These are phyloP conservation scores for Nothopassalora personata DNA, from an alignment of 2,329 filamentous ascomycete genomes.

Conservation along the genomic window DNA sequence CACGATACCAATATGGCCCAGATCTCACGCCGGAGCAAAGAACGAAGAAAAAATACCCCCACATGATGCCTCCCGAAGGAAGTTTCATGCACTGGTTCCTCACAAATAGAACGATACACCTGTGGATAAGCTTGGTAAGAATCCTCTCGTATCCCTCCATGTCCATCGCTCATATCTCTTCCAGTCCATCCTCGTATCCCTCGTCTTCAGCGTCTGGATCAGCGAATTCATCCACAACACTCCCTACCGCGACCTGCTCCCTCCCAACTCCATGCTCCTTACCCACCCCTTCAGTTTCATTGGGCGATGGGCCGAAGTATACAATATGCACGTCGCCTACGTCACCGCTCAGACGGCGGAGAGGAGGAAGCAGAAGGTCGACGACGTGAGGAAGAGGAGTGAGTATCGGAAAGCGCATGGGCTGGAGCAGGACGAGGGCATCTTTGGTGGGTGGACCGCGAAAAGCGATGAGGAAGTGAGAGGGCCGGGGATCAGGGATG, in stretches of 20 bases:
- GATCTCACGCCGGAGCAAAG: slow-evolving; percentile 61
- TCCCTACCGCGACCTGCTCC: slow-evolving; percentile 73
- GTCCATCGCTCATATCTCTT: not conserved
- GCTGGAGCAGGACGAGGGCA: slow-evolving; percentile 53
- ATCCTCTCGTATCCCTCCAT: not conserved
- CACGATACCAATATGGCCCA: slow-evolving; percentile 69
- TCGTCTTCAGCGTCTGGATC: slow-evolving; percentile 68
- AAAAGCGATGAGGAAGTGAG: slow-evolving; percentile 32
- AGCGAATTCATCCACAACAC: slow-evolving; percentile 75
- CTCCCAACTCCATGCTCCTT: slow-evolving; percentile 62
- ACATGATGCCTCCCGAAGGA: slow-evolving; percentile 79
- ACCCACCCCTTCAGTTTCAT: slow-evolving; percentile 64
- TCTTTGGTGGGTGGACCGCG: slow-evolving; percentile 48
- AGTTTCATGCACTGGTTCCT: slow-evolving; percentile 82
- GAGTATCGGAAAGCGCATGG: slow-evolving; percentile 85
- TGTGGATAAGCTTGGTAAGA: slow-evolving; percentile 76
- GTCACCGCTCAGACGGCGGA: slow-evolving; percentile 63
- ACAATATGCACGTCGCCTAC: slow-evolving; percentile 70
- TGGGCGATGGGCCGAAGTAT: slow-evolving; percentile 62
- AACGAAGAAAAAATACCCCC: slow-evolving; percentile 67
- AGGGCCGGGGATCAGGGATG: slow-evolving; percentile 35
- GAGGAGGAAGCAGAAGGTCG: slow-evolving; percentile 65
- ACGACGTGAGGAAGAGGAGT: slow-evolving; percentile 81
- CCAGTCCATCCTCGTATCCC: slow-evolving; percentile 61
- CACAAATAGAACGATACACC: slow-evolving; percentile 68